Percentiles rank a stretch among this genome's conserved stretches.
Conservation (phyloP, 352 stramenopile species). For the Phytophthora hibernalis region DNA sequence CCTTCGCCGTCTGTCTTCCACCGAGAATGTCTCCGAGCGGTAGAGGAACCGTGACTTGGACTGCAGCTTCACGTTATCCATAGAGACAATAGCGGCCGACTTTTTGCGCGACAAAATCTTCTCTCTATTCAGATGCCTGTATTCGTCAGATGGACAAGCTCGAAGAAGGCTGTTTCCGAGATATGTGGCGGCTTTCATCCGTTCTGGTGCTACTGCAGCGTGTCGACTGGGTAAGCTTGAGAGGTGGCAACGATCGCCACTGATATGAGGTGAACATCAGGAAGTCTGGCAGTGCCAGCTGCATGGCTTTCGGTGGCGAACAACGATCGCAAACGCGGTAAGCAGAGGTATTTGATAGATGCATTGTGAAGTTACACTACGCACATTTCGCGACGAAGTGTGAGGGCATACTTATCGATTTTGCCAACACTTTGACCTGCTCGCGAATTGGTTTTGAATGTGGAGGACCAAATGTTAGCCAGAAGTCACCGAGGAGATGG, state of each 20-base stretch:
- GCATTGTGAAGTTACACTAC: slow-evolving; percentile 15
- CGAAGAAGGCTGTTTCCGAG: slow-evolving; percentile 16
- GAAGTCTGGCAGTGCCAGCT: not conserved
- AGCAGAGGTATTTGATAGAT: slow-evolving; percentile 13
- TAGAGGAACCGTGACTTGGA: slow-evolving; percentile 1
- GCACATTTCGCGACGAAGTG: slow-evolving; percentile 5
- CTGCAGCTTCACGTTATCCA: not conserved
- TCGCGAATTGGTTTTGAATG: not conserved
- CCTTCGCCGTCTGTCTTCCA: slow-evolving; percentile 17
- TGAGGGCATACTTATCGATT: slow-evolving; percentile 14
- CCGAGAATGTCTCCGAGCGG: slow-evolving; percentile 15
- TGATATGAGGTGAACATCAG: slow-evolving; percentile 8
- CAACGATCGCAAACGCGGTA: not conserved
- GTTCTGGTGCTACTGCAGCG: not conserved
- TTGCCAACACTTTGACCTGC: slow-evolving; percentile 14
- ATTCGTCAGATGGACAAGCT: too few species aligned
- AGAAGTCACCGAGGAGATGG: slow-evolving; percentile 29
- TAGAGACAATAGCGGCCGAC: not conserved
- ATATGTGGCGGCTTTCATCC: slow-evolving; percentile 10
- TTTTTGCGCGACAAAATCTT: slow-evolving; percentile 2
- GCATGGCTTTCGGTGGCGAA: slow-evolving; percentile 13
- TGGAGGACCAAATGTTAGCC: not conserved
- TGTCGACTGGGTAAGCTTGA: slow-evolving; percentile 6
- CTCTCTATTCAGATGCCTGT: slow-evolving; percentile 15
- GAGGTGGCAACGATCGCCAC: not conserved